phyloP scores from a whole-genome alignment of 495 filamentous ascomycete species.

The Tricharina praecox region DNA sequence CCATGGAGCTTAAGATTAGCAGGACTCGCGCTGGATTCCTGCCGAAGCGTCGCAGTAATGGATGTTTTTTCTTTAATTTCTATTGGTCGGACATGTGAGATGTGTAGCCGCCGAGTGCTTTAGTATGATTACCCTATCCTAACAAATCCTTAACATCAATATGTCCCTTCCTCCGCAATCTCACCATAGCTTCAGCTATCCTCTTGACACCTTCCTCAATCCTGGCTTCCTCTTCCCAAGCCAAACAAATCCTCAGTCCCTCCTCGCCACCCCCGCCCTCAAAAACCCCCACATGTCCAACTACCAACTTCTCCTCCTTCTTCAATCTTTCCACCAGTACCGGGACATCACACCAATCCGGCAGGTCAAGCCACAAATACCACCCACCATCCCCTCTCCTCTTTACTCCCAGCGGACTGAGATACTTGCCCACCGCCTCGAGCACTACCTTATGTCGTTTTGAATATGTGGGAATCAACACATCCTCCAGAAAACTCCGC shows the following conservation, averaged over 20 bases:
- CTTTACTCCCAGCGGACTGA: constrained; percentile 39
- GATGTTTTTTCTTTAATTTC: too few relatives aligned
- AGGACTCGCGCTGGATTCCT: too few relatives aligned
- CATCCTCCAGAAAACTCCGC: constrained; percentile 29
- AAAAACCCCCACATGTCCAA: constrained; percentile 50
- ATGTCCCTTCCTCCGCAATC: constrained; percentile 5
- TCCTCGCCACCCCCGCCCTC: constrained; percentile 43
- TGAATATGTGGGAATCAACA: constrained; percentile 38
- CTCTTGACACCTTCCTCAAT: constrained; percentile 52
- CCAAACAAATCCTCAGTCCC: constrained; percentile 50
- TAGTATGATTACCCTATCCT: too few relatives aligned
- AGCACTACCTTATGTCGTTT: constrained; percentile 39
- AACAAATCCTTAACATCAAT: not conserved
- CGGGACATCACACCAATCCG: constrained; percentile 33
- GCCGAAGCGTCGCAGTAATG: too few relatives aligned
- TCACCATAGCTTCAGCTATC: constrained; percentile 31
- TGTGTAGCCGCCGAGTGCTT: too few relatives aligned
- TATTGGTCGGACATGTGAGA: too few relatives aligned
- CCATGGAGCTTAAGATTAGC: too few relatives aligned
- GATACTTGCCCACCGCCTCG: constrained; percentile 36
- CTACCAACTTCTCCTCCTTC: constrained; percentile 41
- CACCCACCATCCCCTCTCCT: constrained; percentile 47
- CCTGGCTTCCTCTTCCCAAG: constrained; percentile 53
- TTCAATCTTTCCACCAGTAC: constrained; percentile 39
- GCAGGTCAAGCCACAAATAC: constrained; percentile 63